phyloP scores from a whole-genome alignment of 306 rosid genomes.

The Alnus rubra region DNA sequence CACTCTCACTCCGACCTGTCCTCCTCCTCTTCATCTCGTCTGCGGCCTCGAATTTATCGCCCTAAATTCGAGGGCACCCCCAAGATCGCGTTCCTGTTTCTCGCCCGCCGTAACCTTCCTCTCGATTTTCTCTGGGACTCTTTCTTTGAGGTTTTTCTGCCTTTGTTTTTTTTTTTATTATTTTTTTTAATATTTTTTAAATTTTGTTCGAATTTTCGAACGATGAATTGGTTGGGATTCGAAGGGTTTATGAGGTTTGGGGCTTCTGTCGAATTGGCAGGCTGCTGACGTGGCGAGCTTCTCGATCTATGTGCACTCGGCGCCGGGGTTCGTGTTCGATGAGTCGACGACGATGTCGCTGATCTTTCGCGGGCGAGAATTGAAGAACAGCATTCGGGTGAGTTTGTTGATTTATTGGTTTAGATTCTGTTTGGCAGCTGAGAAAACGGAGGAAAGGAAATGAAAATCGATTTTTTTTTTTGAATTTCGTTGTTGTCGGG shows the following conservation, averaged over 20 bases:
- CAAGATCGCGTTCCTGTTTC: constrained; percentile 84
- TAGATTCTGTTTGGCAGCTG: background rate
- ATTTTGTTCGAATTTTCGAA: background rate
- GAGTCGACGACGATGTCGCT: constrained; percentile 46
- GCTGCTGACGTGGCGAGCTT: constrained; percentile 52
- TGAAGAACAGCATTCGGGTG: constrained; percentile 54
- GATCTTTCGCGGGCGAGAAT: constrained; percentile 48
- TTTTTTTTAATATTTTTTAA: too few species aligned
- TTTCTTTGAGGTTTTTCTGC: constrained; percentile 68
- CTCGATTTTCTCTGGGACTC: constrained; percentile 91
- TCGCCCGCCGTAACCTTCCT: constrained; percentile 75
- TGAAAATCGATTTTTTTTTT: background rate
- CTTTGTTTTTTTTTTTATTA: background rate
- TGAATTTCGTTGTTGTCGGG: background rate
- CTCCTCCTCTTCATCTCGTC: constrained; percentile 22
- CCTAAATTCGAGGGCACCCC: constrained; percentile 52
- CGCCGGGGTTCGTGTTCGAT: constrained; percentile 51
- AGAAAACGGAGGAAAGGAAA: constrained; percentile 11
- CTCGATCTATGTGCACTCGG: constrained; percentile 59
- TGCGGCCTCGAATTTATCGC: constrained; percentile 40
- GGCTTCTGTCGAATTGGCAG: constrained; percentile 25
- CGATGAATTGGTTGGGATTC: constrained; percentile 18
- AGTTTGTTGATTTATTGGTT: background rate
- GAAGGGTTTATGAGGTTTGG: background rate
- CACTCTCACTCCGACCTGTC: constrained; percentile 42